Evolutionary conservation across 176 grass and related monocot genomes (phyloP).

Genomic region (Pontederia crassipes): DNA sequence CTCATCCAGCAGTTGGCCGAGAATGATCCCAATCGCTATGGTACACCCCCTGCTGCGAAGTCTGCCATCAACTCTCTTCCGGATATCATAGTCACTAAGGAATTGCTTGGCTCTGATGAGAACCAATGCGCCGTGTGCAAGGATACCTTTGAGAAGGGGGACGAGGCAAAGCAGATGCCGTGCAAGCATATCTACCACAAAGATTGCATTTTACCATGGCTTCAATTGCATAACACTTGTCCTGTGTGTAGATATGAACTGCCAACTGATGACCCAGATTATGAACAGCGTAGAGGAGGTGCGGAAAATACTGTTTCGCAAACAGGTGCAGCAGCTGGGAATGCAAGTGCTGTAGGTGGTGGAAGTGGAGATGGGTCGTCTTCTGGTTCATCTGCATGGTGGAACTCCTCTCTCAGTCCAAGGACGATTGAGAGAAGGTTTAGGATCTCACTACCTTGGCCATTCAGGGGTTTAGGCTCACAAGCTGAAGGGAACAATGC

Average conservation of each 20-base stretch:
- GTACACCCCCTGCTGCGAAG: slow-evolving; percentile 78
- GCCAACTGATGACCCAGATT: slow-evolving; percentile 75
- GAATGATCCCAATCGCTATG: slow-evolving; percentile 49
- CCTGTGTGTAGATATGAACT: slow-evolving; percentile 91
- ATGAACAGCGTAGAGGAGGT: slow-evolving; percentile 26
- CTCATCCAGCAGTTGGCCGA: slow-evolving; percentile 5
- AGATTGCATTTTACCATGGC: slow-evolving; percentile 76
- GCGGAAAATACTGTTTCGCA: background rate
- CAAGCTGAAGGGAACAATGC: background rate
- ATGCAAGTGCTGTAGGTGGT: too few species aligned
- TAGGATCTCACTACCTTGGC: background rate
- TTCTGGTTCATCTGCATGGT: background rate
- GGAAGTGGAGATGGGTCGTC: background rate
- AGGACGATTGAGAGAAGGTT: background rate
- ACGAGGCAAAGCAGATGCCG: slow-evolving; percentile 84
- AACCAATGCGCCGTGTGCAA: slow-evolving; percentile 12
- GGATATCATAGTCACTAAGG: slow-evolving; percentile 46
- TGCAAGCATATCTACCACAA: slow-evolving; percentile 94
- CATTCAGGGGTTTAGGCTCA: background rate
- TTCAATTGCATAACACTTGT: slow-evolving; percentile 88
- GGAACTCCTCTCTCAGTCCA: background rate
- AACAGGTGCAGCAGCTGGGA: background rate
- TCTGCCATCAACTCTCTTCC: slow-evolving; percentile 41
- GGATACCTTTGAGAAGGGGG: slow-evolving; percentile 68
- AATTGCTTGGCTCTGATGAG: slow-evolving; percentile 39